These are phyloP conservation scores for Oryza punctata DNA, from an alignment of 176 grass and related monocot genomes.

Conservation along the genomic window DNA sequence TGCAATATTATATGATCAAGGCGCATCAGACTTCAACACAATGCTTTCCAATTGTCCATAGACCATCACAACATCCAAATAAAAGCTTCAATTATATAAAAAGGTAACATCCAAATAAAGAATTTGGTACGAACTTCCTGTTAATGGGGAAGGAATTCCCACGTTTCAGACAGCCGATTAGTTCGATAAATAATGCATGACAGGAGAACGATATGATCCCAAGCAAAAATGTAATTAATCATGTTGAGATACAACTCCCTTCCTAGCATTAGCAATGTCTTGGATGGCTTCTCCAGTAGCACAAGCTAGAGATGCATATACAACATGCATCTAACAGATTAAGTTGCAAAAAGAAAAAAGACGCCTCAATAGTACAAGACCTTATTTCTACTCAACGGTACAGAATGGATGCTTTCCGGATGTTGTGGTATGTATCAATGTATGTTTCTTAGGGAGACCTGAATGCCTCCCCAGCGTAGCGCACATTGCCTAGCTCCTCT, in stretches of 20 bases:
- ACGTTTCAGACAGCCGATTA: background rate
- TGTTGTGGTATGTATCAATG: background rate
- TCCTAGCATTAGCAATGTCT: background rate
- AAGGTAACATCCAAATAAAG: background rate
- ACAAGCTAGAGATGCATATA: background rate
- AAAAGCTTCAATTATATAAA: no score
- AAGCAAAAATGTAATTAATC: background rate
- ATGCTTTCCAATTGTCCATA: background rate
- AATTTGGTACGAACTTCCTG: background rate
- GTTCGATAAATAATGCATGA: background rate
- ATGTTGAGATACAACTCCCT: background rate
- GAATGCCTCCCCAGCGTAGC: slow-evolving; percentile 80
- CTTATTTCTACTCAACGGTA: slow-evolving; percentile 55
- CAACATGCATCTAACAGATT: background rate
- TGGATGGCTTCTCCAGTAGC: background rate
- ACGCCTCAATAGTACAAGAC: slow-evolving; percentile 21
- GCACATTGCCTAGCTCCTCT: slow-evolving; percentile 89
- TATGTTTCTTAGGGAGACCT: slow-evolving; percentile 61
- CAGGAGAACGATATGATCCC: background rate
- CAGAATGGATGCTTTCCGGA: slow-evolving; percentile 17
- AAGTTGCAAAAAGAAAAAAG: slow-evolving; percentile 30
- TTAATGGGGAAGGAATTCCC: background rate
- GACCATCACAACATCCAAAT: background rate
- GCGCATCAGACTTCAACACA: background rate
- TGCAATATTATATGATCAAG: background rate